Conservation (phyloP, 2,329 filamentous ascomycete genomes). For the Epichloe festucae region DNA sequence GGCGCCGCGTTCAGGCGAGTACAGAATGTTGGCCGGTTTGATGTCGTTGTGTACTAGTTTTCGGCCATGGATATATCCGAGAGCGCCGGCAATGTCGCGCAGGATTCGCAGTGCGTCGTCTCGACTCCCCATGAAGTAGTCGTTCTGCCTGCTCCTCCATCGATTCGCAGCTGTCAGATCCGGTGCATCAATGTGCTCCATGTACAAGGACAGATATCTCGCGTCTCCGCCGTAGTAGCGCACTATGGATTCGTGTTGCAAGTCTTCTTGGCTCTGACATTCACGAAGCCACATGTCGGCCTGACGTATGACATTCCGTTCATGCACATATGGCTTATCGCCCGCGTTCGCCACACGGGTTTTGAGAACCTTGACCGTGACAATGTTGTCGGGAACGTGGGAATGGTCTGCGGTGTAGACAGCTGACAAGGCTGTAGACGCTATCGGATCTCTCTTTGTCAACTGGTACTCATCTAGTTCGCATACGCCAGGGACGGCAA, state of each 20-base stretch:
- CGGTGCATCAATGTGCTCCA: conserved; percentile 46
- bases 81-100: conserved; percentile 38
- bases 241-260: conserved; percentile 45
- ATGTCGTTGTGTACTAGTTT: conserved; percentile 48
- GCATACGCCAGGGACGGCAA: conserved; percentile 34
- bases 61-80: conserved; percentile 42
- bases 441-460: conserved; percentile 43
- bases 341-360: conserved; percentile 29
- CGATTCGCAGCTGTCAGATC: conserved; percentile 36
- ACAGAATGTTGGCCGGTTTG: conserved; percentile 49
- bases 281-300: conserved; percentile 48
- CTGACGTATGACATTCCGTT: conserved; percentile 44
- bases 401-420: conserved; percentile 45
- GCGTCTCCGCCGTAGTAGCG: conserved; percentile 46
- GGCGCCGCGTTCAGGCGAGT: conserved; percentile 43
- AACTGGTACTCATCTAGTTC: conserved; percentile 41
- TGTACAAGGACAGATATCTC: conserved; percentile 45
- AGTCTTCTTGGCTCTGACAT: conserved; percentile 39
- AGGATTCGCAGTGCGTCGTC: conserved; percentile 39
- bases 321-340: conserved; percentile 34
- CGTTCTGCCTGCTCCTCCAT: conserved; percentile 35
- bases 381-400: conserved; percentile 36
- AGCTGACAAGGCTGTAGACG: conserved; percentile 38
- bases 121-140: conserved; percentile 37
- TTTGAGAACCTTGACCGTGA: conserved; percentile 49